phyloP scores from a whole-genome alignment of 75 land plant genomes.

The Cryptomeria japonica region DNA sequence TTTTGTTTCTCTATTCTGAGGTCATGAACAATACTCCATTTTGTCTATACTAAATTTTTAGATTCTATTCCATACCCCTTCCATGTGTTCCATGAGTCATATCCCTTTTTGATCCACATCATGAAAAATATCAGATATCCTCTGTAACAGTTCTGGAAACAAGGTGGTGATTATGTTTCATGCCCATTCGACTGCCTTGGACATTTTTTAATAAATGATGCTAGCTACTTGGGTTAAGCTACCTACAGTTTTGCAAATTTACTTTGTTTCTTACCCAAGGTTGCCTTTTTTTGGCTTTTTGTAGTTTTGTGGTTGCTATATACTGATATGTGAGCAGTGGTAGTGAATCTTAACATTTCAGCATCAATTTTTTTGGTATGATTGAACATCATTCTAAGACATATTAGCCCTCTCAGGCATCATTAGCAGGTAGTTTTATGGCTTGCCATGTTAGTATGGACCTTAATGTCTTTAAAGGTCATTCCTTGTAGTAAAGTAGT shows the following conservation, averaged over 20 bases:
- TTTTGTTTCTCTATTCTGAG: not conserved
- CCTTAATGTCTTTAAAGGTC: not conserved
- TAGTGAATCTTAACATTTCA: not conserved
- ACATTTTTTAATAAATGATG: not conserved
- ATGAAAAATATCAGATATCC: not conserved
- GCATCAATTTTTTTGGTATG: not conserved
- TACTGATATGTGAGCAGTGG: not conserved
- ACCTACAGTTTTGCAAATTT: not conserved
- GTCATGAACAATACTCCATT: not conserved
- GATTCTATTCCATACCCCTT: not conserved
- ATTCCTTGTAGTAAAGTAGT: not conserved
- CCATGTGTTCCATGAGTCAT: not conserved
- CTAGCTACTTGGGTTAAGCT: not conserved
- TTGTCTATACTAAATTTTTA: not conserved
- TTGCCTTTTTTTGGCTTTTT: not conserved
- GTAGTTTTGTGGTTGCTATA: not conserved
- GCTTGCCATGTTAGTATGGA: not conserved
- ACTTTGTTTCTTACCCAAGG: not conserved
- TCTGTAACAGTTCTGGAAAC: not conserved
- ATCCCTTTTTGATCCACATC: not conserved
- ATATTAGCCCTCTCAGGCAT: not conserved
- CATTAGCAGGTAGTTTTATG: not conserved
- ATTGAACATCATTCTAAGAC: not conserved
- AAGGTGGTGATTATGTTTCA: not conserved
- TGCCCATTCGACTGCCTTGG: not conserved